These are phyloP conservation scores for Triticum monococcum DNA, from an alignment of 176 grass and related monocot species.

Conservation along the genomic window DNA sequence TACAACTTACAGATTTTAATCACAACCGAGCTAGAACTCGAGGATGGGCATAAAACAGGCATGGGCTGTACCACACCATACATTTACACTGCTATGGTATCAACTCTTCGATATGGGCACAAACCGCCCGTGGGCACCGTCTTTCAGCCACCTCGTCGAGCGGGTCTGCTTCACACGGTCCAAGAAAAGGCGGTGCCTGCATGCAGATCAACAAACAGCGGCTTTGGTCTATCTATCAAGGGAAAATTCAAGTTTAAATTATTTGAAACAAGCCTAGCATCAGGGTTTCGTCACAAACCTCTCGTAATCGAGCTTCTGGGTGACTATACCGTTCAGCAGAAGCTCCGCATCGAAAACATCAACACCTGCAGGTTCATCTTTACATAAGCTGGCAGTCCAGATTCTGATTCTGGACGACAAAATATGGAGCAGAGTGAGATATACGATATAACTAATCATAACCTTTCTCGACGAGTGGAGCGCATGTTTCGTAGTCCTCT, in stretches of 20 bases:
- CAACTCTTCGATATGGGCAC: constrained; percentile 36
- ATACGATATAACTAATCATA: background rate
- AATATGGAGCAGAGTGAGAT: background rate
- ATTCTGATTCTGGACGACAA: background rate
- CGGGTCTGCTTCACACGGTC: constrained; percentile 51
- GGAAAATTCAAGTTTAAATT: background rate
- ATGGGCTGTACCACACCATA: background rate
- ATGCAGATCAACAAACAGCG: background rate
- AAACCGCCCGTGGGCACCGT: constrained; percentile 16
- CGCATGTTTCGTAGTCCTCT: constrained; percentile 68
- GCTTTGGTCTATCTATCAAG: background rate
- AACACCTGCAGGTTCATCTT: constrained; percentile 44
- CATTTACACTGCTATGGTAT: constrained; percentile 8
- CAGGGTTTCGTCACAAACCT: constrained; percentile 42
- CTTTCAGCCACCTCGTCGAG: constrained; percentile 49
- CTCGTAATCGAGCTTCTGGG: constrained; percentile 75
- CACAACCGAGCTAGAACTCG: background rate
- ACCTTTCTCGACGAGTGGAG: constrained; percentile 76
- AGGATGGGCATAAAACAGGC: background rate
- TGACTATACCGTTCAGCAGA: constrained; percentile 74
- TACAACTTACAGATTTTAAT: background rate
- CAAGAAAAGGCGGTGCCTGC: constrained; percentile 48
- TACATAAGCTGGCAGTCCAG: constrained; percentile 12
- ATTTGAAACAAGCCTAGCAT: background rate
- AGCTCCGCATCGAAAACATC: constrained; percentile 57